Evolutionary conservation across 495 filamentous ascomycete genomes (phyloP).

Genomic region (Hyaloscypha finlandica): DNA sequence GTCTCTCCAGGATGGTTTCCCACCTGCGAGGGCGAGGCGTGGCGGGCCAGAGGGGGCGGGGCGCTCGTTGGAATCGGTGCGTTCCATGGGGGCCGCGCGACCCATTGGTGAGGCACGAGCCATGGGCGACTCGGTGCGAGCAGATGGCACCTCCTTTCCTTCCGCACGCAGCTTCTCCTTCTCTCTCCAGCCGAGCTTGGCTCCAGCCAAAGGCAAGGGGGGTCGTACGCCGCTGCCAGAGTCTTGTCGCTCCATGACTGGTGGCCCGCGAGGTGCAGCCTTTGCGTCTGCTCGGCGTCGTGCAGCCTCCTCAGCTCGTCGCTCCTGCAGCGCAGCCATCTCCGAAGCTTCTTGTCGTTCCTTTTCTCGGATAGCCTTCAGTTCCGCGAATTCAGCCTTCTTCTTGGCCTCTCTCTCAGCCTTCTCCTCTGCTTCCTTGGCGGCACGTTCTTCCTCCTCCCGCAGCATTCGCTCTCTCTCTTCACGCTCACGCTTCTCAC

Average conservation of each 20-base stretch:
- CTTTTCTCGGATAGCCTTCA: slow-evolving; percentile 81
- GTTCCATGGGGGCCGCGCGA: slow-evolving; percentile 32
- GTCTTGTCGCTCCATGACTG: slow-evolving; percentile 37
- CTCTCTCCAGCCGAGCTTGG: slow-evolving; percentile 33
- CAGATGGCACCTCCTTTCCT: slow-evolving; percentile 26
- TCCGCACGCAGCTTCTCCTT: slow-evolving; percentile 30
- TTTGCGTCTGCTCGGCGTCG: slow-evolving; percentile 51
- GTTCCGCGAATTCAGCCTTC: slow-evolving; percentile 61
- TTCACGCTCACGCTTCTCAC: slow-evolving; percentile 79
- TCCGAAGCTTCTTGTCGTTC: slow-evolving; percentile 66
- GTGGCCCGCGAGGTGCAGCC: slow-evolving; percentile 35
- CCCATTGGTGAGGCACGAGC: slow-evolving; percentile 26
- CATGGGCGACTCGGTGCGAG: slow-evolving; percentile 30
- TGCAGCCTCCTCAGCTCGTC: slow-evolving; percentile 57
- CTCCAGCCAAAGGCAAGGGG: slow-evolving; percentile 29
- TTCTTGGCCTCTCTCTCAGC: slow-evolving; percentile 68
- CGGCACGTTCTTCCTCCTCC: slow-evolving; percentile 84
- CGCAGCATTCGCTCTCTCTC: slow-evolving; percentile 69
- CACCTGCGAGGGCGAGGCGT: slow-evolving; percentile 65
- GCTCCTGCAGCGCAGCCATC: slow-evolving; percentile 49
- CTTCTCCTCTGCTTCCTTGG: slow-evolving; percentile 81
- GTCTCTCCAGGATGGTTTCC: slow-evolving; percentile 81
- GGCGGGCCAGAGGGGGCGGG: slow-evolving; percentile 57
- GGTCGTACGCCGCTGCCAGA: slow-evolving; percentile 38
- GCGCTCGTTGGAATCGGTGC: slow-evolving; percentile 51